A percentile compares a stretch with the other conserved stretches of the same genome.
These are phyloP conservation scores for Anisodus acutangulus DNA, from an alignment of 257 asterid genomes.

Conservation along the genomic window DNA sequence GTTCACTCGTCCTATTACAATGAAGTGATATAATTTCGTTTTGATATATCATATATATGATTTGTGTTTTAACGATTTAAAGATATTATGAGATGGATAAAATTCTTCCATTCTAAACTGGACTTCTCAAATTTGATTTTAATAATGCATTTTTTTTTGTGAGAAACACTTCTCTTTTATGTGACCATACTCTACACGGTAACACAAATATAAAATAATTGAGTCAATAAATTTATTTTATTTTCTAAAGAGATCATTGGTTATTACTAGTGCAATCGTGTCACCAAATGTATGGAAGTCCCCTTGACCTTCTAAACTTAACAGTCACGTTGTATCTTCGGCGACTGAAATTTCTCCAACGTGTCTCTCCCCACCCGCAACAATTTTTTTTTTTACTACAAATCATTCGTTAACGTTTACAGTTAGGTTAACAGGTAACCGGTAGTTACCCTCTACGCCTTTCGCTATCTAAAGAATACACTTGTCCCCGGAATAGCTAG, in stretches of 20 bases:
- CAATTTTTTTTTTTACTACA: background rate
- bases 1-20: too few species aligned
- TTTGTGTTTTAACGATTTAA: background rate
- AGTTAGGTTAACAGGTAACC: constrained; percentile 16
- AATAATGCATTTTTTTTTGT: too few species aligned
- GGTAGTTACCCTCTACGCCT: background rate
- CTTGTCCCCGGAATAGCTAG: too few species aligned
- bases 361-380: background rate
- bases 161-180: too few species aligned
- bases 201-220: too few species aligned
- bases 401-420: background rate
- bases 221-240: background rate
- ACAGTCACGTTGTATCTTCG: too few species aligned
- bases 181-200: too few species aligned
- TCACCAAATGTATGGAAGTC: background rate
- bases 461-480: too few species aligned
- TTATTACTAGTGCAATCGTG: background rate
- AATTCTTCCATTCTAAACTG: background rate
- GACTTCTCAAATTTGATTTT: too few species aligned
- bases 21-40: background rate
- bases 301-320: background rate
- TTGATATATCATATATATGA: background rate
- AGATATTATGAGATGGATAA: background rate
- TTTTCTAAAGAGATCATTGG: background rate
- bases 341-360: background rate